phyloP scores from a whole-genome alignment of 345 rosid genomes.

The Adansonia digitata region DNA sequence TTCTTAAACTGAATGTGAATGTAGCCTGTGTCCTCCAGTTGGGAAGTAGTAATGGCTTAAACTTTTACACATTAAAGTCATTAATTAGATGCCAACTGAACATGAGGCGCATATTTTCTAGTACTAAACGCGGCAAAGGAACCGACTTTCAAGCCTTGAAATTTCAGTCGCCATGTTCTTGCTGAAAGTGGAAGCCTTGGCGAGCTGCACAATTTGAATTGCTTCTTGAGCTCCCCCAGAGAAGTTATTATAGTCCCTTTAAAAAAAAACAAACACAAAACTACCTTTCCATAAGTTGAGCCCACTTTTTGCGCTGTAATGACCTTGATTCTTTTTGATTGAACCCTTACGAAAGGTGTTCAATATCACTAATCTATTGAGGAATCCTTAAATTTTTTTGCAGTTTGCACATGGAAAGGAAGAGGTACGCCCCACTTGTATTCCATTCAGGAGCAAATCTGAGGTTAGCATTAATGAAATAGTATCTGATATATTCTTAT shows the following conservation, averaged over 20 bases:
- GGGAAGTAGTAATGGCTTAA: background rate
- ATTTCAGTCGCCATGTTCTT: background rate
- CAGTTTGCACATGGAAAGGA: constrained; percentile 55
- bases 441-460: constrained; percentile 28
- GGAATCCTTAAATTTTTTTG: background rate
- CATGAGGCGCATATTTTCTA: background rate
- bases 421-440: constrained; percentile 29
- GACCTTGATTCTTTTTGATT: background rate
- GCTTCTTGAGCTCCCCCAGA: background rate
- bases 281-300: background rate
- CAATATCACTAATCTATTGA: background rate
- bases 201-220: background rate
- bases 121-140: background rate
- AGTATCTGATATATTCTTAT: background rate
- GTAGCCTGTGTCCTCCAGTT: background rate
- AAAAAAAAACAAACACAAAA: too few species aligned
- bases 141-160: background rate
- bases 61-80: too few species aligned
- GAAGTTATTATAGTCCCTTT: background rate
- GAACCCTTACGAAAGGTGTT: background rate
- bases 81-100: background rate
- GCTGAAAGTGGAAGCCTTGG: background rate
- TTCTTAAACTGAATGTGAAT: background rate
- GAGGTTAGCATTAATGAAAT: constrained; percentile 28
- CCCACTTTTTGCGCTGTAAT: background rate